Evolutionary conservation across 306 rosid species (phyloP).

Genomic region (Malus orientalis): DNA sequence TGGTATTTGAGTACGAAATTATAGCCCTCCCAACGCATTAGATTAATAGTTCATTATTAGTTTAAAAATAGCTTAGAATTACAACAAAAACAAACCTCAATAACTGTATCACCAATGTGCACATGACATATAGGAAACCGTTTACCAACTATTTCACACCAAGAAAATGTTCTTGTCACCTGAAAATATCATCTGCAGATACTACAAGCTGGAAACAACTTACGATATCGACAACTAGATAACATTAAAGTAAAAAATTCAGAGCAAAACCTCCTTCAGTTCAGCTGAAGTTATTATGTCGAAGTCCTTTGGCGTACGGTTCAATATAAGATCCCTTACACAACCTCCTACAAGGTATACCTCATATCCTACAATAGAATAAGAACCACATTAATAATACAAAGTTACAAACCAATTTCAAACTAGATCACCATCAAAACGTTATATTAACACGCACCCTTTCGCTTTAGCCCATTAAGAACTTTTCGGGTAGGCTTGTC

Average conservation of each 20-base stretch:
- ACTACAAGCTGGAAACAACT: constrained; percentile 7
- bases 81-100: constrained; percentile 53
- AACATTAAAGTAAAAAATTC: constrained; percentile 13
- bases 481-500: constrained; percentile 54
- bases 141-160: constrained; percentile 85
- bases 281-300: constrained; percentile 69
- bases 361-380: constrained; percentile 31
- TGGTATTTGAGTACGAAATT: neutral
- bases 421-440: neutral
- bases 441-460: constrained; percentile 29
- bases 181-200: constrained; percentile 13
- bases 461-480: constrained; percentile 54
- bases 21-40: neutral
- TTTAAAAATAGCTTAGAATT: neutral
- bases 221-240: neutral
- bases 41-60: neutral
- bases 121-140: constrained; percentile 92
- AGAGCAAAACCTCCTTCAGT: constrained; percentile 59
- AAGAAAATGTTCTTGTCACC: constrained; percentile 70
- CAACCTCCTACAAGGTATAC: constrained; percentile 56
- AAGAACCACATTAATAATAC: neutral
- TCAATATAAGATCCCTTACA: constrained; percentile 44
- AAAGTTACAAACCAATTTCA: neutral
- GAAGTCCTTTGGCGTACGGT: constrained; percentile 44
- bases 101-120: constrained; percentile 50